phyloP scores from a whole-genome alignment of 1,284 basidiomycete species.

The Cystobasidium sp. region DNA sequence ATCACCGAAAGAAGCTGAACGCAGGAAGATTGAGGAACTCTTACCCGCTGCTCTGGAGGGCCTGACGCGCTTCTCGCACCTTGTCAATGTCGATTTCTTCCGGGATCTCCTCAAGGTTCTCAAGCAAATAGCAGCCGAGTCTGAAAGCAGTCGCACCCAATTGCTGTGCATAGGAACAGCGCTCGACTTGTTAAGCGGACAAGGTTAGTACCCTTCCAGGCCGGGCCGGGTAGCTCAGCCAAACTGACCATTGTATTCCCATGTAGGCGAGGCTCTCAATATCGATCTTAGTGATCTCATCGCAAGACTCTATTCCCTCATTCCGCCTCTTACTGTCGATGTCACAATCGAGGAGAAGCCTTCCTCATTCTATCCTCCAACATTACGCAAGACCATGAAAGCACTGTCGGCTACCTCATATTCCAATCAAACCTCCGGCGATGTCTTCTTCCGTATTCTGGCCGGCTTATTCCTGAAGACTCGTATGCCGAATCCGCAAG shows the following conservation, averaged over 20 bases:
- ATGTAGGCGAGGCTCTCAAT: constrained; percentile 85
- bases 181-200: constrained; percentile 92
- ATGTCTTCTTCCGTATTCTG: constrained; percentile 85
- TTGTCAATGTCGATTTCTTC: constrained; percentile 99
- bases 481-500: constrained; percentile 66
- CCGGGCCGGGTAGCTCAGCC: constrained; percentile 17
- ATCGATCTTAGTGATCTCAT: constrained; percentile 93
- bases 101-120: constrained; percentile 88
- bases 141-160: constrained; percentile 58
- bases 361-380: constrained; percentile 57
- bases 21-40: constrained; percentile 69
- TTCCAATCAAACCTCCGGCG: constrained; percentile 54
- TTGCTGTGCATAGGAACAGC: constrained; percentile 91
- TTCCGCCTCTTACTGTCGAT: constrained; percentile 61
- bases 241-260: constrained; percentile 10
- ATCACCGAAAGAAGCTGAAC: constrained; percentile 16
- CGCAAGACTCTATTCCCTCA: constrained; percentile 61
- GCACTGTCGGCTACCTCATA: constrained; percentile 45
- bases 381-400: constrained; percentile 57
- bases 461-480: constrained; percentile 73
- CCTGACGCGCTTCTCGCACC: constrained; percentile 89
- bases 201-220: constrained; percentile 65
- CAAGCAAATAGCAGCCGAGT: constrained; percentile 57
- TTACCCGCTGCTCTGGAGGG: constrained; percentile 88
- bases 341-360: constrained; percentile 60